Conservation (phyloP, 2,329 filamentous ascomycete species). For the Nothomitra cinnamomea region DNA sequence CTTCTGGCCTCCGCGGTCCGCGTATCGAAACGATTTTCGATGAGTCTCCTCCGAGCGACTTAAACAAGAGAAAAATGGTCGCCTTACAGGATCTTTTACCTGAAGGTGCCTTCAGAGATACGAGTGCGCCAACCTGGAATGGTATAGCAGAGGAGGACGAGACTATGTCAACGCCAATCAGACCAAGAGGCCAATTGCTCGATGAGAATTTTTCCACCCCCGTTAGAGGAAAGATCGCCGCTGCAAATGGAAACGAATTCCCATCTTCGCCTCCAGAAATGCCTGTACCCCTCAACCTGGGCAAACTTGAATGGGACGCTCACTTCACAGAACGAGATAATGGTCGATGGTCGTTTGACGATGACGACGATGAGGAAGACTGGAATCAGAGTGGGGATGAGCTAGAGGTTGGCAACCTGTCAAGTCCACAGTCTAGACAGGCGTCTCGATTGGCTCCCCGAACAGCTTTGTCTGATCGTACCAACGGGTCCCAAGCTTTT, state of each 20-base stretch:
- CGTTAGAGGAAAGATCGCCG: neutral
- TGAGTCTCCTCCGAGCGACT: slow-evolving; percentile 43
- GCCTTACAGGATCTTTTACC: slow-evolving; percentile 31
- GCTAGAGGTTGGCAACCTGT: neutral
- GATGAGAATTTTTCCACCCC: neutral
- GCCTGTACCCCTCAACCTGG: slow-evolving; percentile 6
- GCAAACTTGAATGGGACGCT: slow-evolving; percentile 24
- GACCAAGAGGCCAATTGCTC: neutral
- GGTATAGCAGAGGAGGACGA: slow-evolving; percentile 34
- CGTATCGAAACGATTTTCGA: slow-evolving; percentile 66
- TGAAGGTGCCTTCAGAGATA: slow-evolving; percentile 23
- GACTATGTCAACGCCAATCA: slow-evolving; percentile 2
- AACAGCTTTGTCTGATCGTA: slow-evolving; percentile 8
- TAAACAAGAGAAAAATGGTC: slow-evolving; percentile 25
- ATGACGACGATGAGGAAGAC: slow-evolving; percentile 18
- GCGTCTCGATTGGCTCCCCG: neutral
- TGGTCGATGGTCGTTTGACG: slow-evolving; percentile 22
- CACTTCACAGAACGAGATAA: slow-evolving; percentile 13
- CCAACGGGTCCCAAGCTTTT: neutral
- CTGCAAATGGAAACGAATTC: neutral
- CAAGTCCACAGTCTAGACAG: slow-evolving; percentile 1
- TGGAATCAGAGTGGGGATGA: slow-evolving; percentile 2
- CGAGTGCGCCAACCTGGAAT: slow-evolving; percentile 18
- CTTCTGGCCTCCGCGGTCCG: slow-evolving; percentile 50
- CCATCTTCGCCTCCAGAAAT: slow-evolving; percentile 1